These are phyloP conservation scores for Albifimbria verrucaria DNA, from an alignment of 2,329 filamentous ascomycete genomes.

Conservation along the genomic window DNA sequence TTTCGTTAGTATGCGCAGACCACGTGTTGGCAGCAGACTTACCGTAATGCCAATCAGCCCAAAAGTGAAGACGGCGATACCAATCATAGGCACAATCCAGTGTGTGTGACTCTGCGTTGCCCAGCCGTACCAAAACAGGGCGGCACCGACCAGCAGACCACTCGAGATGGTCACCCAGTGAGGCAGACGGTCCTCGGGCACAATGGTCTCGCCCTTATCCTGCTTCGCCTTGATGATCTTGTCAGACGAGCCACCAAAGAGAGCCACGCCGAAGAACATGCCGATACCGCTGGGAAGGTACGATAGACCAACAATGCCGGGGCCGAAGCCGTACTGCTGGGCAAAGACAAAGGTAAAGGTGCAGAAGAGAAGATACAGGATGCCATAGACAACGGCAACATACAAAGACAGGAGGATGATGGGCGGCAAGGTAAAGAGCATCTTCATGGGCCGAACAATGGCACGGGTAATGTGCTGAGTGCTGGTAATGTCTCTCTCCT, in stretches of 20 bases:
- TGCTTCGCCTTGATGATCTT: slow-evolving; percentile 22
- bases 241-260: slow-evolving; percentile 22
- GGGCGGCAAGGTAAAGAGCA: slow-evolving; percentile 60
- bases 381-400: slow-evolving; percentile 60
- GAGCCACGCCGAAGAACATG: slow-evolving; percentile 19
- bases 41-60: slow-evolving; percentile 38
- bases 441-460: slow-evolving; percentile 58
- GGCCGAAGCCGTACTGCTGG: slow-evolving; percentile 56
- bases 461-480: slow-evolving; percentile 46
- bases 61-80: slow-evolving; percentile 43
- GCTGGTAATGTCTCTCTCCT: slow-evolving; percentile 10
- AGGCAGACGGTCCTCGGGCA: slow-evolving; percentile 24
- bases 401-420: slow-evolving; percentile 65
- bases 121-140: slow-evolving; percentile 29
- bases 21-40: slow-evolving; percentile 1
- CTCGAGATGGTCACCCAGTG: slow-evolving; percentile 20
- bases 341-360: slow-evolving; percentile 56
- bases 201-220: slow-evolving; percentile 12
- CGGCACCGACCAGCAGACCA: slow-evolving; percentile 19
- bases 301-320: slow-evolving; percentile 38
- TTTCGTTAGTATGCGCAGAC: not conserved
- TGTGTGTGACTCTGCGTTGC: slow-evolving; percentile 18
- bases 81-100: slow-evolving; percentile 30
- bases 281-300: slow-evolving; percentile 25
- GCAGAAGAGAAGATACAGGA: slow-evolving; percentile 55